phyloP scores from a whole-genome alignment of 441 rosid genomes.

The Omphalea diandra region DNA sequence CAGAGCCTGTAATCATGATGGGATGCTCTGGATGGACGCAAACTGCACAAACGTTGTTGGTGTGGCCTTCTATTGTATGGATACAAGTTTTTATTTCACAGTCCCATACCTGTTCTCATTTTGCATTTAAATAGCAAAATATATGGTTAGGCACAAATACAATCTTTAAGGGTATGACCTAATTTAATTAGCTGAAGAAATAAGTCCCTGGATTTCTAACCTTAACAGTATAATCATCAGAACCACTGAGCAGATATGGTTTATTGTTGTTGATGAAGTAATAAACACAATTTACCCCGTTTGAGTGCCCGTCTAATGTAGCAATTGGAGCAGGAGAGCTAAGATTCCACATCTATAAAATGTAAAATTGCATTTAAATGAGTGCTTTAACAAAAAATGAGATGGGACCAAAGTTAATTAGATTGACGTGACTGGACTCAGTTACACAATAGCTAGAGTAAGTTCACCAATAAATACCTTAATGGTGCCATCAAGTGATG shows the following conservation, averaged over 20 bases:
- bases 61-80: conserved; percentile 71
- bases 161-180: no score
- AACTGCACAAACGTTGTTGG: conserved; percentile 68
- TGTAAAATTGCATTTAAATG: not conserved
- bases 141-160: no score
- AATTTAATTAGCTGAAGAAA: not conserved
- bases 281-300: conserved; percentile 70
- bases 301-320: conserved; percentile 61
- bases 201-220: conserved; percentile 31
- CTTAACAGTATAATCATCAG: conserved; percentile 77
- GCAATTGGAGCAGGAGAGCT: conserved; percentile 53
- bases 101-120: conserved; percentile 59
- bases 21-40: conserved; percentile 78
- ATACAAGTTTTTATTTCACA: conserved; percentile 61
- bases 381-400: not conserved
- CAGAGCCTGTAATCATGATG: conserved; percentile 72
- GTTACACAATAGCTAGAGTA: no score
- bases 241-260: conserved; percentile 60
- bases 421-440: no score
- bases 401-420: not conserved
- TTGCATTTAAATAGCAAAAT: no score
- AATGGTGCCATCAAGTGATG: conserved; percentile 81
- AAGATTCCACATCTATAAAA: conserved; percentile 59
- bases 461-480: conserved; percentile 60
- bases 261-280: conserved; percentile 52